Evolutionary conservation across 1,284 basidiomycete genomes (phyloP), one percentile per base, ranked within the genome.

Genomic region (Tetrapyrgos nigripes): DNA sequence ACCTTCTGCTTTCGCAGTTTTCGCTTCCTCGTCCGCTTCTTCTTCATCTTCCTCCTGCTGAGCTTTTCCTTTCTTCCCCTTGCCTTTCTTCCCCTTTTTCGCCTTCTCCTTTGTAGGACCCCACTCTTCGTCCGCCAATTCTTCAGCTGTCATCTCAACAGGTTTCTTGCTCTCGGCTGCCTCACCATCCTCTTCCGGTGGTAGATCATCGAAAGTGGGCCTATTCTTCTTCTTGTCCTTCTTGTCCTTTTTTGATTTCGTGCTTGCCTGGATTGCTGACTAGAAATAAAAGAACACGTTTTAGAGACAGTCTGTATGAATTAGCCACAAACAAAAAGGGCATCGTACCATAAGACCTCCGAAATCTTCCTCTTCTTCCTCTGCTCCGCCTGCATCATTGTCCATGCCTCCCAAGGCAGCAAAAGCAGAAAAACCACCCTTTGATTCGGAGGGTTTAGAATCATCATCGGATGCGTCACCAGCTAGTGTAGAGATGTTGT

Each of bases 281-380:
- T 86, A 67, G 46, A 54, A 55, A 45, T 50, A 50, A 47, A 24
- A 48, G 37, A 45, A 47, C 56, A 19, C 63, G 43, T 14, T 24
- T 24, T 35, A n/a, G 59, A 35, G 48, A 50, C 46, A 23, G 17
- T 45, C 28, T 35, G 53, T 55, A 57, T 28, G 55, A 52, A 53
- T 26, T 19, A 26, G 26, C 43, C n/a, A 48, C n/a, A 40, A 40
- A n/a, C 17, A 40, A n/a, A 35, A 27, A 14, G 33, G n/a, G n/a
- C 11, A 19, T 77, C 87, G 58, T 68, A 93, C 93, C 93, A 96
- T 94, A 43, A 96, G 78, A 26, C 92, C 92, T 47, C 92, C 94
- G 64, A 85, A 91, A 66, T 85, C 90, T 73, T 89, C 86, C 29
- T 88, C 88, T 55, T 87, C 89, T 31, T 90, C 87, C 29, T 85